These are phyloP conservation scores for Priceomyces castillae DNA, from an alignment of 805 yeast genomes.

Conservation along the genomic window DNA sequence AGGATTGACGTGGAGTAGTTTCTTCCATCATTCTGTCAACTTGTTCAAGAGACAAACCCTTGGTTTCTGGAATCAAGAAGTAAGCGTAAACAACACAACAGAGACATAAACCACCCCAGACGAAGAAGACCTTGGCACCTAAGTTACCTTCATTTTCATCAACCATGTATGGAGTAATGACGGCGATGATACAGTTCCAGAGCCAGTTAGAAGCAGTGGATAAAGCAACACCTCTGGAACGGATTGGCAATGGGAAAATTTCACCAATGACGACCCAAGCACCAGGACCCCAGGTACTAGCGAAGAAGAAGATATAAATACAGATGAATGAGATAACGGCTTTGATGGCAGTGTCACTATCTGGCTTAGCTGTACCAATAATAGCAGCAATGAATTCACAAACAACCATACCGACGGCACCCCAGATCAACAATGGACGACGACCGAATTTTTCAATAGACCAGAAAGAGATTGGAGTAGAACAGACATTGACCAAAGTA, in stretches of 20 bases:
- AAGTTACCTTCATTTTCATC: constrained; percentile 38
- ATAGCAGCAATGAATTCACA: constrained; percentile 51
- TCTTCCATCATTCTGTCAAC: constrained; percentile 32
- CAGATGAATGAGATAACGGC: constrained; percentile 37
- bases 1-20: constrained; percentile 5
- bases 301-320: constrained; percentile 40
- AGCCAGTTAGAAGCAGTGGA: constrained; percentile 38
- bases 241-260: constrained; percentile 35
- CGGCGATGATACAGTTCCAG: constrained; percentile 26
- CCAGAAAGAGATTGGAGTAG: constrained; percentile 34
- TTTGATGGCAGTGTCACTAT: constrained; percentile 29
- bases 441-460: constrained; percentile 58
- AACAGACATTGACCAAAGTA: constrained; percentile 7
- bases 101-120: constrained; percentile 42
- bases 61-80: constrained; percentile 37
- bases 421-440: constrained; percentile 56
- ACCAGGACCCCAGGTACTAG: constrained; percentile 42
- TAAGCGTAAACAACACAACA: constrained; percentile 33
- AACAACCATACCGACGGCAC: constrained; percentile 60
- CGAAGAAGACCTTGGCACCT: constrained; percentile 40
- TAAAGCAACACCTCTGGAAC: constrained; percentile 34
- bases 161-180: constrained; percentile 29
- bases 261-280: constrained; percentile 39
- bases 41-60: constrained; percentile 42
- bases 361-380: constrained; percentile 41